A percentile compares a stretch with the other conserved stretches of the same genome.
These are phyloP conservation scores for Acer yangbiense DNA, from an alignment of 345 rosid species.

Conservation along the genomic window DNA sequence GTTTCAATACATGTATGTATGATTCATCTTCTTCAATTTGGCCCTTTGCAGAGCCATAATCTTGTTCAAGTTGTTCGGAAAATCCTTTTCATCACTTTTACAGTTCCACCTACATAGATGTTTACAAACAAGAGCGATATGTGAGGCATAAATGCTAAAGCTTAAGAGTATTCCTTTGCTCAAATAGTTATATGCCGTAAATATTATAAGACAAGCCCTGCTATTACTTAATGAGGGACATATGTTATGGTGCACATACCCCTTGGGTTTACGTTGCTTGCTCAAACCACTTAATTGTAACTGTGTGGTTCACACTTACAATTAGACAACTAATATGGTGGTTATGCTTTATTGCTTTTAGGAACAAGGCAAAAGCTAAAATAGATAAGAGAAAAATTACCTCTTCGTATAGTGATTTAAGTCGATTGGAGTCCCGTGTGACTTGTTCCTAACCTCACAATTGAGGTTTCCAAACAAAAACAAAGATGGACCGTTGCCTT, in stretches of 20 bases:
- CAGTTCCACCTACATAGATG: not conserved
- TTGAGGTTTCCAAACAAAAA: not conserved
- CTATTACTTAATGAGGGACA: not conserved
- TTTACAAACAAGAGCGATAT: not conserved
- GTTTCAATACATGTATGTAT: too few species aligned
- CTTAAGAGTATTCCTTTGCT: not conserved
- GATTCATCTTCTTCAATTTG: not conserved
- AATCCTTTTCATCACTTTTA: too few species aligned
- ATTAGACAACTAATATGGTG: not conserved
- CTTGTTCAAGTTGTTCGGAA: not conserved
- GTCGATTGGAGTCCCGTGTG: not conserved
- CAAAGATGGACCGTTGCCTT: not conserved
- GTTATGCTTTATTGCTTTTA: not conserved
- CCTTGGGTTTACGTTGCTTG: not conserved
- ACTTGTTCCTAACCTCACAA: not conserved
- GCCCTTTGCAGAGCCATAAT: not conserved
- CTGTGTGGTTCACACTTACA: not conserved
- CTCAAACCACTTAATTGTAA: not conserved
- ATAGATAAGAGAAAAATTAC: not conserved
- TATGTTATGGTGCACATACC: not conserved
- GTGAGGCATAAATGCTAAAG: not conserved
- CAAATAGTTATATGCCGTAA: not conserved
- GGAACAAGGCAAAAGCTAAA: not conserved
- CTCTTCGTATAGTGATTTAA: not conserved
- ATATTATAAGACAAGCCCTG: not conserved